These are phyloP conservation scores for Smittium culicis DNA, from an alignment of 371 early-diverging fungal genomes.

Conservation along the genomic window DNA sequence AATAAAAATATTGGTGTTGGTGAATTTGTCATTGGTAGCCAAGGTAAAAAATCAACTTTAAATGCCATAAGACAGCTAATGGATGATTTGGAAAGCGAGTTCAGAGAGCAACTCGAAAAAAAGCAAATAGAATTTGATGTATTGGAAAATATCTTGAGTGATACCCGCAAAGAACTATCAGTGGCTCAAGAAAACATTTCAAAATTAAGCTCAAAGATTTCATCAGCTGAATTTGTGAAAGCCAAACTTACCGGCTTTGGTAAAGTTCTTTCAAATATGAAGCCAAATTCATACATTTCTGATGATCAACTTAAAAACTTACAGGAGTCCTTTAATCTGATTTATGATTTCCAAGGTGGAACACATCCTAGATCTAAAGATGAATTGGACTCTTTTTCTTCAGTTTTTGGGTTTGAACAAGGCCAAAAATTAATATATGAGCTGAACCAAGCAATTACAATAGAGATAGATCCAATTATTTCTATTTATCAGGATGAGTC, in stretches of 20 bases:
- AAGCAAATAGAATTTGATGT: not conserved
- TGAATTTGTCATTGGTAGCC: not conserved
- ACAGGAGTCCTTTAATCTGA: not conserved
- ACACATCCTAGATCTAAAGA: no score
- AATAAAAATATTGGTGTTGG: not conserved
- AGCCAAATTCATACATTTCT: not conserved
- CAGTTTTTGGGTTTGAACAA: no score
- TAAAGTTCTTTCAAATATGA: not conserved
- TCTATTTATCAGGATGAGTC: not conserved
- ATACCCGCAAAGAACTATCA: not conserved
- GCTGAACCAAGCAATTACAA: not conserved
- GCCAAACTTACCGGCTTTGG: not conserved
- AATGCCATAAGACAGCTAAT: not conserved
- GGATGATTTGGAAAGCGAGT: conserved; percentile 7
- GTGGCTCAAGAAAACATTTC: not conserved
- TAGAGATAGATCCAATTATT: not conserved
- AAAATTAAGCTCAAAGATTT: not conserved
- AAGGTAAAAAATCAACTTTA: not conserved
- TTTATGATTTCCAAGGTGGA: no score
- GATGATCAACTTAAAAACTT: not conserved
- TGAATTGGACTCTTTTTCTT: no score
- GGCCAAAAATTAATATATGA: not conserved
- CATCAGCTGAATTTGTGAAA: not conserved
- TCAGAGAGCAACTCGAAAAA: not conserved
- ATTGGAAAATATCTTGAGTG: not conserved